Evolutionary conservation across 805 yeast species (phyloP).

Genomic region (Lachancea dasiensis): DNA sequence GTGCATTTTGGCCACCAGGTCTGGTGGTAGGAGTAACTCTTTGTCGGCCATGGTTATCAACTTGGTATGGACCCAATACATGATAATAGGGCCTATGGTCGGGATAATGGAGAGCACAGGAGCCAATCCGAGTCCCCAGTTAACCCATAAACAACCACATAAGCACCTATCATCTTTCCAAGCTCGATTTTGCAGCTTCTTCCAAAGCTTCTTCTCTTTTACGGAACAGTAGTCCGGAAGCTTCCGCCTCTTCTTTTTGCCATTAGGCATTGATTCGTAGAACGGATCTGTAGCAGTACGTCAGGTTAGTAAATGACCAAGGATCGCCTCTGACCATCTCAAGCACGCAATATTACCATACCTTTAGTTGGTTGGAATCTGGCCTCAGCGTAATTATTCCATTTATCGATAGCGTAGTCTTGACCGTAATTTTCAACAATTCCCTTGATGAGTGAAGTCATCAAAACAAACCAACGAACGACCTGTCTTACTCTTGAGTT

Average conservation of each 20-base stretch:
- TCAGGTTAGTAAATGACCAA: conserved; percentile 1
- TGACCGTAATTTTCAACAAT: conserved; percentile 10
- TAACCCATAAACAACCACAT: conserved; percentile 62
- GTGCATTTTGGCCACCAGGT: conserved; percentile 60
- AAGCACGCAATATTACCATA: background rate
- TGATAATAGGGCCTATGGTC: conserved; percentile 72
- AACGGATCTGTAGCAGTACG: conserved; percentile 46
- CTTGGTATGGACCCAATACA: conserved; percentile 74
- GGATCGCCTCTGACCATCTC: background rate
- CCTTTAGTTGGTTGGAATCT: conserved; percentile 30
- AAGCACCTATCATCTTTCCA: conserved; percentile 85
- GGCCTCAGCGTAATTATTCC: conserved; percentile 23
- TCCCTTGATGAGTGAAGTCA: conserved; percentile 11
- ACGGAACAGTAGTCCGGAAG: conserved; percentile 54
- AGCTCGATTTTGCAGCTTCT: conserved; percentile 64
- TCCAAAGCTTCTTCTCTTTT: conserved; percentile 65
- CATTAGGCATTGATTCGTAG: conserved; percentile 42
- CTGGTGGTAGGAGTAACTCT: conserved; percentile 50
- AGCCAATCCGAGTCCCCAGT: conserved; percentile 69
- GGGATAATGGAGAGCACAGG: conserved; percentile 72
- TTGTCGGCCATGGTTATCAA: conserved; percentile 54
- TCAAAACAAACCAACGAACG: no score
- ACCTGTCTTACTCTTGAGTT: background rate
- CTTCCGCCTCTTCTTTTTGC: conserved; percentile 51
- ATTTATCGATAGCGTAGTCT: conserved; percentile 15